Evolutionary conservation across 192 early-diverging fungal genomes (phyloP).

Genomic region (Gryganskiella cystojenkinii): DNA sequence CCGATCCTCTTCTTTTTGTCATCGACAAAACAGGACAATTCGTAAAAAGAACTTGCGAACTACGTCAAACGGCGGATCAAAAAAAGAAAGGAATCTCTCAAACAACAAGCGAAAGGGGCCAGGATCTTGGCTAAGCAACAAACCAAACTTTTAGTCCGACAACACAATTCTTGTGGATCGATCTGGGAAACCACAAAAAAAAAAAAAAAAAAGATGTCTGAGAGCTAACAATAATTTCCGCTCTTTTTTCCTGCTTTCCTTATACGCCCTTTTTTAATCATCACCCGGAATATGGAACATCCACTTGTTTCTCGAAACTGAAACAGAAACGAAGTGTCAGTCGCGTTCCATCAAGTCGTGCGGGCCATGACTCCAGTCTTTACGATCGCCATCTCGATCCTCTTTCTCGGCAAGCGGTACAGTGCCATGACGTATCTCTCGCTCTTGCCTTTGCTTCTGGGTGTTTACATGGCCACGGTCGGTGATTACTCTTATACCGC

Average conservation of each 20-base stretch:
- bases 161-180: neutral
- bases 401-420: slow-evolving; percentile 68
- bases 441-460: slow-evolving; percentile 71
- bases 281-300: too few relatives aligned
- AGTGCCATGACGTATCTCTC: slow-evolving; percentile 67
- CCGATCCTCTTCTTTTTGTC: too few relatives aligned
- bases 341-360: slow-evolving; percentile 83
- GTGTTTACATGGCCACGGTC: slow-evolving; percentile 86
- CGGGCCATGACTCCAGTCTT: slow-evolving; percentile 88
- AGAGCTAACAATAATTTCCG: neutral
- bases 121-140: too few relatives aligned
- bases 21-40: too few relatives aligned
- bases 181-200: neutral
- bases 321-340: slow-evolving; percentile 44
- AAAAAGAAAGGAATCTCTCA: too few relatives aligned
- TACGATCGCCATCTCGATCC: slow-evolving; percentile 72
- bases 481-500: slow-evolving; percentile 82
- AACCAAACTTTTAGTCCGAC: too few relatives aligned
- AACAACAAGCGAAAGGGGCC: too few relatives aligned
- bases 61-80: too few relatives aligned
- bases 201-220: slow-evolving; percentile 4
- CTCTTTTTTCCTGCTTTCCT: neutral
- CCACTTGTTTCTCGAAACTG: neutral
- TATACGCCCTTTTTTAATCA: neutral
- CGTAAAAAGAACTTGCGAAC: too few relatives aligned